Base-by-base conservation (phyloP, 192 early-diverging fungal genomes). In the Globomyces pollinis-pini region DNA sequence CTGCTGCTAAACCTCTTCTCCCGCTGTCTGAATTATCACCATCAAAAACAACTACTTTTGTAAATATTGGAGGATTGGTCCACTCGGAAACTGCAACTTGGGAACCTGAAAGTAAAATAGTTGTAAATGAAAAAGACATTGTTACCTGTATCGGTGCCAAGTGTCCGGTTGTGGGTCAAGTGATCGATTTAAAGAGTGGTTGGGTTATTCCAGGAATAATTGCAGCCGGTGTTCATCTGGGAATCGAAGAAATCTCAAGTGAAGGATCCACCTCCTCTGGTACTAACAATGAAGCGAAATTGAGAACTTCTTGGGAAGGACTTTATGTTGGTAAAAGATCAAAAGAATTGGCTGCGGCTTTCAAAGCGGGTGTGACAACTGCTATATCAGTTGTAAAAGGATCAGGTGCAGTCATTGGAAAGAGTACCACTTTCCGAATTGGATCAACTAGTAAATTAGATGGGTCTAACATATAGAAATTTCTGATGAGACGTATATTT, bases 371-470 rank as follows among this genome's bases (percentile, higher is more conserved):
- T 47, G 67, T 91, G 6, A 58, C 84, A 28, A 67, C 68, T n/a
- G 72, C 70, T 29, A 72, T 89, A 44, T 79, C 83, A 43, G 60
- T 77, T 5, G 83, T 84, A 16, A 32, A 63, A 16, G 72, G 81
- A 1, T 21, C 53, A 16, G 75, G 76, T 3, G 59, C 85, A 15
- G 57, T 87, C n/a, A 60, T 64, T 23, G 89, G 86, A 20, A 50
- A 84, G 34, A 79, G 77, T 57, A 78, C 74, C 63, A 83, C 81
- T 9, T 91, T 90, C 70, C 68, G 78, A 28, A 83, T 80, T 23
- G 84, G 80, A 44, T 78, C 78, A 16, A 56, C 75, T 26, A 59
- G 72, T 67, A 61, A 73, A 9, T 21, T 5, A 56, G n/a, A n/a
- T n/a, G n/a, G n/a, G 3, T 21, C 6, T 38, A 32, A 33, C 21